Base-by-base conservation (phyloP, 2,329 filamentous ascomycete species). In the Dactylellina leptospora region DNA sequence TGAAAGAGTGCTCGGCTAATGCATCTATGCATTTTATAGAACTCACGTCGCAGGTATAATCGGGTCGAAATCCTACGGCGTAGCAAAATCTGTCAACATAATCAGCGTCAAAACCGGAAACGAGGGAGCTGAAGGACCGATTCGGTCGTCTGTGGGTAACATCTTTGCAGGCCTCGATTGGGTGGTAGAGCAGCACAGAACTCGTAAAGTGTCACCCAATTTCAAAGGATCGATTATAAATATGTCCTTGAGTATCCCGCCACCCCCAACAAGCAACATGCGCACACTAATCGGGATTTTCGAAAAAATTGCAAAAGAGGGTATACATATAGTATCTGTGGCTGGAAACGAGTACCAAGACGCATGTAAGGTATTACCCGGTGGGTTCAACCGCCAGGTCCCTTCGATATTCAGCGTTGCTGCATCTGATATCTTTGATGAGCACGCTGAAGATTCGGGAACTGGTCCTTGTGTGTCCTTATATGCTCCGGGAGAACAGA, bases 391-490 rank as follows among this genome's bases (percentile, higher is more conserved):
- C 75, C 79, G 22, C 78, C 79, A 56, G 81, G 80, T 16, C 76
- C 27, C n/a, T 11, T 47, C 77, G 30, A 80, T 78, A 55, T 74
- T 81, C 68, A 82, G 80, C 23, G 78, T 82, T 53, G 81, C 79
- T 13, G 80, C 81, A 8, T 79, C 78, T 50, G 76, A 78, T 55
- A 74, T 75, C 44, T 62, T 63, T 22, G 80, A 82, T 45, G 53
- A 69, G 22, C 78, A 79, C n/a, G 78, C 81, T n/a, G 74, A 30
- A 3, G 82, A 81, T 76, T 81, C 80, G 23, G 82, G 82, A 76
- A 81, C 80, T 44, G 83, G 83, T 23, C 69, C 76, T 3, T 83
- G 84, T 75, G 82, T 86, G 44, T 85, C 86, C 76, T 79, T 87
- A 75, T 87, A 84, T 76, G 85, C 84, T 10, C 85, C 85, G 0